Percentiles rank a stretch among this genome's conserved stretches.
These are phyloP conservation scores for Coniella lustricola DNA, from an alignment of 2,329 filamentous ascomycete genomes.

Conservation along the genomic window DNA sequence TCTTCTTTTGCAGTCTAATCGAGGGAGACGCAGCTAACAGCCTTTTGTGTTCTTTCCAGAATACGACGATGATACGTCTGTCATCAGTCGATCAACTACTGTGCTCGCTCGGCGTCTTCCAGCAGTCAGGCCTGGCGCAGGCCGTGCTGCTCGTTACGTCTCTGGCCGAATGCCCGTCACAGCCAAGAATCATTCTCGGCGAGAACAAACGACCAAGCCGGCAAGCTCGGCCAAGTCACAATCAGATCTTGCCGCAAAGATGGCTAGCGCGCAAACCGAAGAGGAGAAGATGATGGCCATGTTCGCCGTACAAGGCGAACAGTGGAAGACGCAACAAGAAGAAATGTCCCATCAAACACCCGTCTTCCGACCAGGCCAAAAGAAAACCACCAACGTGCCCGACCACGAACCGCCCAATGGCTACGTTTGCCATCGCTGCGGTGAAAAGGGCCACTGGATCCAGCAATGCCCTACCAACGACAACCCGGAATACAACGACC, in stretches of 20 bases:
- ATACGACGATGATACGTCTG: conserved; percentile 96
- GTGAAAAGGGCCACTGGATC: conserved; percentile 99
- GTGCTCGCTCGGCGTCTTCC: conserved; percentile 85
- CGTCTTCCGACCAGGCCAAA: conserved; percentile 53
- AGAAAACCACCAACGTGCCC: conserved; percentile 69
- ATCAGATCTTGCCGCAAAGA: conserved; percentile 52
- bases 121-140: conserved; percentile 76
- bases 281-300: conserved; percentile 91
- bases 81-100: conserved; percentile 90
- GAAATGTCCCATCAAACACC: conserved; percentile 76
- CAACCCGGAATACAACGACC: conserved; percentile 90
- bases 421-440: conserved; percentile 94
- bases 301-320: conserved; percentile 80
- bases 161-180: conserved; percentile 90
- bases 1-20: conserved; percentile 14
- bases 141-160: conserved; percentile 88
- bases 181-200: conserved; percentile 71
- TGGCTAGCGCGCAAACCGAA: conserved; percentile 78
- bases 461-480: conserved; percentile 98
- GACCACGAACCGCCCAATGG: conserved; percentile 89
- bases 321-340: conserved; percentile 90
- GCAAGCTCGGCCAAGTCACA: conserved; percentile 43
- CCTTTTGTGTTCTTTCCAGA: conserved; percentile 51
- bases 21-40: neutral
- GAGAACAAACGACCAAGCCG: conserved; percentile 54